Conservation (phyloP, 2,329 filamentous ascomycete genomes). For the Chaetomiaceae sp. region DNA sequence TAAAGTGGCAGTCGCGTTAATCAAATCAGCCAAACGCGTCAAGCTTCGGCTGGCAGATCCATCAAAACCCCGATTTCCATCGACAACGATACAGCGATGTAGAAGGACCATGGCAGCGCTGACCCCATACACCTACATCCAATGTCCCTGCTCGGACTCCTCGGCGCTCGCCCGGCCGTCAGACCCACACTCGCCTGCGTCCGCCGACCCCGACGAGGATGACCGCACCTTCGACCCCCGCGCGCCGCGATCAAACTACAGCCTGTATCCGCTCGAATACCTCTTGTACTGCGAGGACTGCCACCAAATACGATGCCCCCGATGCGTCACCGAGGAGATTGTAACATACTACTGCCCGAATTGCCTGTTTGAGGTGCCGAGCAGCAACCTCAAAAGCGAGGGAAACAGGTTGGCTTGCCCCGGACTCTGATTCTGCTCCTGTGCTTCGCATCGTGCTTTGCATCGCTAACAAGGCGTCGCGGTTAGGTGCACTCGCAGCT, state of each 20-base stretch:
- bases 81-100: constrained; percentile 5
- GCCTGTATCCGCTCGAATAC: constrained; percentile 87
- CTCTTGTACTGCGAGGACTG: constrained; percentile 97
- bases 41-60: too few relatives aligned
- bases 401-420: constrained; percentile 70
- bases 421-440: too few relatives aligned
- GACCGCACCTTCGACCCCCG: constrained; percentile 82
- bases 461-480: not conserved
- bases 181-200: constrained; percentile 27
- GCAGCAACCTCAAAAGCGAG: constrained; percentile 85
- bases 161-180: constrained; percentile 28
- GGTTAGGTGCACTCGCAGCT: constrained; percentile 80
- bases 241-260: constrained; percentile 80
- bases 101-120: constrained; percentile 42
- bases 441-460: not conserved
- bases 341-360: constrained; percentile 93
- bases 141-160: constrained; percentile 58
- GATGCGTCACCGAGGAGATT: constrained; percentile 90
- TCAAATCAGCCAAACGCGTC: not conserved
- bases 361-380: constrained; percentile 93
- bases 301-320: constrained; percentile 87
- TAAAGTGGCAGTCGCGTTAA: not conserved
- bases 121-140: constrained; percentile 61
- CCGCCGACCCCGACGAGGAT: constrained; percentile 56
- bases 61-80: too few relatives aligned